Percentiles rank a stretch among this genome's conserved stretches.
Evolutionary conservation across 345 rosid species (phyloP).

Genomic region (Populus davidiana): DNA sequence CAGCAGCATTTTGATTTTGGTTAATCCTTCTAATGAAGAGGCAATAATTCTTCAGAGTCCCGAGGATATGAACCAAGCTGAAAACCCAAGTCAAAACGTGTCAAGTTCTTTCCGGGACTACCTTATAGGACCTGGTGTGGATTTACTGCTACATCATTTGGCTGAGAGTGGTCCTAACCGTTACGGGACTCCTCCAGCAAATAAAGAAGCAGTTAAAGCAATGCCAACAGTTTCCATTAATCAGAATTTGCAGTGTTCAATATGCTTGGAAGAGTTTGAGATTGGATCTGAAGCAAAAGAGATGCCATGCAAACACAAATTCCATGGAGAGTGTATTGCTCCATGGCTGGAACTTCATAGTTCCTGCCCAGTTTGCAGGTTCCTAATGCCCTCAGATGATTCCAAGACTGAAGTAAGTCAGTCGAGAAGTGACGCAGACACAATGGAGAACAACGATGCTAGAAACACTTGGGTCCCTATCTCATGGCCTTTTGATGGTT

Average conservation of each 20-base stretch:
- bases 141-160: constrained; percentile 39
- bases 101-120: constrained; percentile 30
- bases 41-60: constrained; percentile 35
- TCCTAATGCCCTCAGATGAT: constrained; percentile 33
- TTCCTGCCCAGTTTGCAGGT: constrained; percentile 63
- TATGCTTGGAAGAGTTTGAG: constrained; percentile 55
- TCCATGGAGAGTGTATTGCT: constrained; percentile 47
- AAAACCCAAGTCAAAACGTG: constrained; percentile 10
- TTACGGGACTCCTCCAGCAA: constrained; percentile 39
- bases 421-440: constrained; percentile 1
- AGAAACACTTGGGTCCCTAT: constrained; percentile 21
- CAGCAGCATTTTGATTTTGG: constrained; percentile 25
- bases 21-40: constrained; percentile 37
- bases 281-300: constrained; percentile 58
- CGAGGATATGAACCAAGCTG: constrained; percentile 11
- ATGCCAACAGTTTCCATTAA: constrained; percentile 33
- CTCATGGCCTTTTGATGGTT: constrained; percentile 30
- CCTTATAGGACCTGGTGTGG: constrained; percentile 44
- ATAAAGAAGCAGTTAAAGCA: constrained; percentile 38
- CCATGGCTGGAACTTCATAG: constrained; percentile 63
- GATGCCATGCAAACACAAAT: constrained; percentile 62
- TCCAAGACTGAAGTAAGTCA: constrained; percentile 17
- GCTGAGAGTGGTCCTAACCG: constrained; percentile 36
- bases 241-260: constrained; percentile 37
- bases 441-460: constrained; percentile 2